Conservation (phyloP, 169 alveolate species). For the Babesia bigemina region DNA sequence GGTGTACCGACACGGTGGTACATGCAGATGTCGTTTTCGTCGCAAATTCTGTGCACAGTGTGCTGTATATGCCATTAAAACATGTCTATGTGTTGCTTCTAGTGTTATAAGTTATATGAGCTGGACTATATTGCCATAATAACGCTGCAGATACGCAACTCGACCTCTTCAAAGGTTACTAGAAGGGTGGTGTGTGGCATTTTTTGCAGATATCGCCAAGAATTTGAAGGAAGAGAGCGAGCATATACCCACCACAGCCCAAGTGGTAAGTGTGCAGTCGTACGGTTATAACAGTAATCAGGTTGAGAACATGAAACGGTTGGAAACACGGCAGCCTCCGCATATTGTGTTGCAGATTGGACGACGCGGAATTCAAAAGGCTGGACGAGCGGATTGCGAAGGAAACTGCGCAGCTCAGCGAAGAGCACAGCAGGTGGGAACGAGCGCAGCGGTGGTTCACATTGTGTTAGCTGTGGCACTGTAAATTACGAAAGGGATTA, state of each 20-base stretch:
- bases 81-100: too few relatives aligned
- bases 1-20: background rate
- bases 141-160: slow-evolving; percentile 34
- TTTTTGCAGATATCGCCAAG: slow-evolving; percentile 38
- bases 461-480: slow-evolving; percentile 28
- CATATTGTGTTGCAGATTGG: slow-evolving; percentile 16
- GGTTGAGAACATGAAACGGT: slow-evolving; percentile 59
- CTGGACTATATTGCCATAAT: too few relatives aligned
- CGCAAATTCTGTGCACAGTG: too few relatives aligned
- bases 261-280: slow-evolving; percentile 43
- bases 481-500: slow-evolving; percentile 56
- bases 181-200: background rate
- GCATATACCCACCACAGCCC: slow-evolving; percentile 43
- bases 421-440: slow-evolving; percentile 56
- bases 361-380: slow-evolving; percentile 38
- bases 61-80: too few relatives aligned
- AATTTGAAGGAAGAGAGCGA: slow-evolving; percentile 51
- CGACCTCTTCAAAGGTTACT: slow-evolving; percentile 59
- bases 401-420: slow-evolving; percentile 40
- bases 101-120: too few relatives aligned
- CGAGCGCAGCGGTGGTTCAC: background rate
- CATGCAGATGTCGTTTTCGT: background rate
- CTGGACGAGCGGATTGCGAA: slow-evolving; percentile 44
- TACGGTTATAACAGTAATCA: background rate
- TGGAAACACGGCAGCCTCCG: background rate